phyloP scores from a whole-genome alignment of 768 basidiomycete genomes.

The Lentinula raphanica region DNA sequence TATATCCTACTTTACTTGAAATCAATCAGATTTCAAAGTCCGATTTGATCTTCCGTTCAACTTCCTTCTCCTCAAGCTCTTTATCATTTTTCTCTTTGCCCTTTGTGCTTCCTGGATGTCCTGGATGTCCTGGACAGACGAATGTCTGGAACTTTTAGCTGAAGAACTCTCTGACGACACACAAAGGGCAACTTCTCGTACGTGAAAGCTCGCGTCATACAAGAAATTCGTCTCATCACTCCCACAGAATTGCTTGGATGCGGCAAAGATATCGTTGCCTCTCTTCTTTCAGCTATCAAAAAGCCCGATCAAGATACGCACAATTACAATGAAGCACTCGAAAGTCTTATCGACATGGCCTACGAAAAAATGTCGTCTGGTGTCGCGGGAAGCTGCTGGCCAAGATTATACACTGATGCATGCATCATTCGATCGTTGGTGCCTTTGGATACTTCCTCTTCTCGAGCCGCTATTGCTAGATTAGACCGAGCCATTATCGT shows the following conservation, averaged over 20 bases:
- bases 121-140: not conserved
- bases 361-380: conserved; percentile 45
- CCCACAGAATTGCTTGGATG: conserved; percentile 9
- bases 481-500: conserved; percentile 83
- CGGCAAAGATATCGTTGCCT: not conserved
- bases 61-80: not conserved
- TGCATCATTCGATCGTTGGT: conserved; percentile 52
- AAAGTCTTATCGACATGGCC: conserved; percentile 40
- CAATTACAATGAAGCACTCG: conserved; percentile 19
- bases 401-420: conserved; percentile 73
- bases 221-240: not conserved
- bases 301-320: not conserved
- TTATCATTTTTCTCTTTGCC: not conserved
- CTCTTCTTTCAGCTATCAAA: not conserved
- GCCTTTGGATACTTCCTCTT: conserved; percentile 23
- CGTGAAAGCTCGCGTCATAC: not conserved
- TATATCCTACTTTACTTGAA: not conserved
- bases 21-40: not conserved
- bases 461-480: conserved; percentile 43
- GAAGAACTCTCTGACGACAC: not conserved
- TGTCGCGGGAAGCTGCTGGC: conserved; percentile 42
- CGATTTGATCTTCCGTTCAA: not conserved
- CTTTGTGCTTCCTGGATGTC: not conserved
- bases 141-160: not conserved
- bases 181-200: not conserved